phyloP scores from a whole-genome alignment of 2,329 filamentous ascomycete genomes.

The Hypoxylon sp. region DNA sequence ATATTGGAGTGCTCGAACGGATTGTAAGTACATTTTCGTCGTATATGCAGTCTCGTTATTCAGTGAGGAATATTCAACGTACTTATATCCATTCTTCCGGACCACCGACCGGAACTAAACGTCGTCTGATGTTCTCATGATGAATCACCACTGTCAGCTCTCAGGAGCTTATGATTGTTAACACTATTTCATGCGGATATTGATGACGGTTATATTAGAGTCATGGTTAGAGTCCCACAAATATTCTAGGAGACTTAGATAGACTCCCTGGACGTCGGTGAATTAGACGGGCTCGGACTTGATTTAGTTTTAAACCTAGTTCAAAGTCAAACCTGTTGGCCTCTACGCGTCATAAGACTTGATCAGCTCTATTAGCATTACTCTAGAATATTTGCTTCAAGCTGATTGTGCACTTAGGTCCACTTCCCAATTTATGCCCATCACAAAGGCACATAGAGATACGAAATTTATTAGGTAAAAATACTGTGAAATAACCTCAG shows the following conservation, averaged over 20 bases:
- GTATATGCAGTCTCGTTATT: neutral
- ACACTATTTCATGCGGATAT: neutral
- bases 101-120: neutral
- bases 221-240: conserved; percentile 10
- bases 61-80: conserved; percentile 1
- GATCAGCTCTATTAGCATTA: neutral
- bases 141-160: conserved; percentile 29
- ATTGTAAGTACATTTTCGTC: conserved; percentile 22
- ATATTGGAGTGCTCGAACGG: conserved; percentile 19
- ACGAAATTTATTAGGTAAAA: too few species aligned
- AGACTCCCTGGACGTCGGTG: neutral
- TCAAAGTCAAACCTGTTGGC: neutral
- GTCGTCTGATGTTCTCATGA: conserved; percentile 2
- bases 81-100: conserved; percentile 18
- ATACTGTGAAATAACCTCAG: neutral
- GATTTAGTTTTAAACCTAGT: neutral
- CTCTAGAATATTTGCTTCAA: neutral
- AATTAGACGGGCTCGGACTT: conserved; percentile 8
- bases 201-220: conserved; percentile 20
- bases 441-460: neutral
- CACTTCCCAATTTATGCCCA: neutral
- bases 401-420: neutral
- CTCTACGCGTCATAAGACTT: neutral
- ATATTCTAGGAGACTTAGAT: conserved; percentile 3
- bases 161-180: conserved; percentile 15